Evolutionary conservation across 75 land plant genomes (phyloP), one percentile per base, ranked within the genome.

Genomic region (Pinus albicaulis): DNA sequence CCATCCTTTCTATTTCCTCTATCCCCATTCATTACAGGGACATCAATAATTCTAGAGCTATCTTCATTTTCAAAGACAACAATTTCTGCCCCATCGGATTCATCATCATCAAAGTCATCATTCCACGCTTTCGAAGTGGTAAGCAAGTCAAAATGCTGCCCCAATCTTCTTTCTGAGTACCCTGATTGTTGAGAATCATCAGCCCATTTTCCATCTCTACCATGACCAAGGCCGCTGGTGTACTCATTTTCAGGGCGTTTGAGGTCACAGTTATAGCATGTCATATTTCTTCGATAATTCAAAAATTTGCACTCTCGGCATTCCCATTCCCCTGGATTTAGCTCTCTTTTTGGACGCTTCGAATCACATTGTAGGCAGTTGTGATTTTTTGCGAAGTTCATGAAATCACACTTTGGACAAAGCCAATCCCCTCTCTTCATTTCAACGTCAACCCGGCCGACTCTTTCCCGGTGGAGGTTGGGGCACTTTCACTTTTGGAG

Each of bases 251-350:
- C 82, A 41, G 98, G 92, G 38, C 94, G 89, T 63, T 86, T 81
- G 72, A 80, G 76, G n/a, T 92, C 89, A 83, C 98, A 94, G 75
- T 92, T 86, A 68, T 85, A 89, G 74, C 96, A 93, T 63, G 76
- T 86, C 83, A 80, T 84, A 70, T 93, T 93, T 76, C 93, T 79
- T 57, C 93, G 79, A 56, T 90, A 93, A 75, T 93, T 93, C 83
- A 93, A 78, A 65, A 71, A 57, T 48, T 17, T 80, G 38, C 77
- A 84, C 86, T 77, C 74, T 77, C 87, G 88, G 75, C 98, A 95
- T 80, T 95, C 91, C 98, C 98, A 95, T 79, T 95, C 98, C 60
- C 98, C 98, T 11, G 92, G 93, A 71, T 86, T 90, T 53, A 91
- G 75, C 77, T 91, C 86, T 58, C 85, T 76, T 82, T 90, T 90